Percentiles rank a stretch among this genome's conserved stretches.
Evolutionary conservation across 176 grass and related monocot species (phyloP).

Genomic region (Ensete glaucum): DNA sequence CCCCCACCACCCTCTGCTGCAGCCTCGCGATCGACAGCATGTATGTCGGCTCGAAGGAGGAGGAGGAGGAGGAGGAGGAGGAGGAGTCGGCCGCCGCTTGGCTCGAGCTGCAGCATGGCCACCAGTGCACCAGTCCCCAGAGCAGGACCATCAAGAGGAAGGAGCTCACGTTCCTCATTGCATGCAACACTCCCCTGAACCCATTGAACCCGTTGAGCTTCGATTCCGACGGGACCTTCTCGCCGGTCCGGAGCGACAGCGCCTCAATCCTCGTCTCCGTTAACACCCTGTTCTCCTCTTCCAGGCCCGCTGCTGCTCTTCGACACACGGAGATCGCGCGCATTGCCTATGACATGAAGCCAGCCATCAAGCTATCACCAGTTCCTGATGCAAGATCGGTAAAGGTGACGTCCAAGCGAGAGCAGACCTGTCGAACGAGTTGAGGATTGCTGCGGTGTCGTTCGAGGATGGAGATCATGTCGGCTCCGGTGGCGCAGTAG

Average conservation of each 20-base stretch:
- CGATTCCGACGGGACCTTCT: slow-evolving; percentile 51
- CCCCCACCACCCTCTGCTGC: slow-evolving; percentile 44
- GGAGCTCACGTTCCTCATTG: slow-evolving; percentile 52
- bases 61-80: slow-evolving; percentile 15
- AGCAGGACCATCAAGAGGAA: slow-evolving; percentile 62
- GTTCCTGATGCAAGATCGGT: too few species aligned
- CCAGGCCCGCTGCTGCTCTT: slow-evolving; percentile 50
- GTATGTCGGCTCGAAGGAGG: slow-evolving; percentile 48
- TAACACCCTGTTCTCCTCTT: slow-evolving; percentile 78
- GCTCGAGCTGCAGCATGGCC: slow-evolving; percentile 8
- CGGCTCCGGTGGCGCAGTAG: slow-evolving; percentile 37
- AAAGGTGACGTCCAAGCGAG: too few species aligned
- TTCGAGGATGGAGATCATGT: slow-evolving; percentile 32
- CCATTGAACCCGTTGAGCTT: slow-evolving; percentile 76
- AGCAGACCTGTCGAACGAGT: slow-evolving; percentile 41
- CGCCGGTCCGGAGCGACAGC: slow-evolving; percentile 47
- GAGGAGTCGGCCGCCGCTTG: neutral
- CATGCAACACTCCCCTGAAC: slow-evolving; percentile 75
- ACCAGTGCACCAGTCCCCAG: slow-evolving; percentile 67
- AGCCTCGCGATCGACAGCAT: slow-evolving; percentile 50
- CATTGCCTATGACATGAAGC: slow-evolving; percentile 30
- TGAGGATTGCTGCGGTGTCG: slow-evolving; percentile 26
- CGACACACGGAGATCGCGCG: slow-evolving; percentile 48
- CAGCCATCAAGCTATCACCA: too few species aligned
- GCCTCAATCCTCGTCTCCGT: slow-evolving; percentile 46